These are phyloP conservation scores for Luvunga scandens DNA, from an alignment of 345 rosid species.

Conservation along the genomic window DNA sequence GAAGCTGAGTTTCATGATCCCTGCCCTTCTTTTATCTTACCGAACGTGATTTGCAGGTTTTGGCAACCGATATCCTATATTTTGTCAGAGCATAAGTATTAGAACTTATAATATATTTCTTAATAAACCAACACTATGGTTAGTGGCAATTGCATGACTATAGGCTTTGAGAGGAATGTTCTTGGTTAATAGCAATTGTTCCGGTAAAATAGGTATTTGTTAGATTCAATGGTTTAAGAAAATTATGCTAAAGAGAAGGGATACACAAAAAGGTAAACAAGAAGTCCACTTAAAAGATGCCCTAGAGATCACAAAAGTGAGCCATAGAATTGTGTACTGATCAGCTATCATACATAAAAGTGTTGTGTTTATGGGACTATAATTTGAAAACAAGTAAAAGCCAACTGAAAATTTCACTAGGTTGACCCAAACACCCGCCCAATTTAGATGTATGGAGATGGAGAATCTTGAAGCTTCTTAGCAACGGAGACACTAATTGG, in stretches of 20 bases:
- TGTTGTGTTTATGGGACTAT: too few relatives aligned
- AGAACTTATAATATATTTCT: background rate
- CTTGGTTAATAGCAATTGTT: background rate
- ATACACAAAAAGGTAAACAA: background rate
- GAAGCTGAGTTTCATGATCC: slow-evolving; percentile 79
- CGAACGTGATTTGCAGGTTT: slow-evolving; percentile 91
- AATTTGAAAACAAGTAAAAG: too few relatives aligned
- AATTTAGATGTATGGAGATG: too few relatives aligned
- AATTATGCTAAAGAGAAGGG: background rate
- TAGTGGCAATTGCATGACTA: background rate
- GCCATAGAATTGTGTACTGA: too few relatives aligned
- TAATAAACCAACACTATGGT: background rate
- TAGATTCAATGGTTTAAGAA: background rate
- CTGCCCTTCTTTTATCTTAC: slow-evolving; percentile 64
- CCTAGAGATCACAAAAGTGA: background rate
- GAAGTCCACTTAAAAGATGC: too few relatives aligned
- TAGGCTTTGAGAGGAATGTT: background rate
- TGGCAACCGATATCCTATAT: background rate
- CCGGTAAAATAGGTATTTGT: background rate
- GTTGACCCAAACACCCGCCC: too few relatives aligned
- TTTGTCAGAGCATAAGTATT: background rate
- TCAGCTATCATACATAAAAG: too few relatives aligned
- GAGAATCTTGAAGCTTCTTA: too few relatives aligned
- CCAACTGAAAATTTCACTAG: too few relatives aligned
- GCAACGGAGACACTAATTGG: background rate